These are phyloP conservation scores for Daldinia decipiens DNA, from an alignment of 495 filamentous ascomycete genomes.

Conservation along the genomic window DNA sequence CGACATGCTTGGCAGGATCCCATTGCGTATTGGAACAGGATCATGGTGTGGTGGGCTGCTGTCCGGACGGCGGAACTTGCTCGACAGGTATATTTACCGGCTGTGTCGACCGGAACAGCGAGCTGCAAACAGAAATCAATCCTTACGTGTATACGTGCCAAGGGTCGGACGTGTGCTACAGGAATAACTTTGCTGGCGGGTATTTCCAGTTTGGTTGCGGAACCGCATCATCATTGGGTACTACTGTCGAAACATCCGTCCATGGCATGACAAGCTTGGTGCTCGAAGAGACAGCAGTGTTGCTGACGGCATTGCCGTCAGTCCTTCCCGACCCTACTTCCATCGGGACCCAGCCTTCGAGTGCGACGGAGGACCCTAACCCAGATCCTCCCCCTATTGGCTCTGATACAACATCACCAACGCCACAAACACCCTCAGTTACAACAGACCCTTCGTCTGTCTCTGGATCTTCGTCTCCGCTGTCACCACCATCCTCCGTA, in stretches of 20 bases:
- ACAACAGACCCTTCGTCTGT: constrained; percentile 26
- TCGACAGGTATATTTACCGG: constrained; percentile 60
- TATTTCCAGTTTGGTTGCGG: constrained; percentile 62
- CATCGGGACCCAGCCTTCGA: constrained; percentile 32
- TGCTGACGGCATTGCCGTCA: constrained; percentile 48
- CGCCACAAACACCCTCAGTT: constrained; percentile 22
- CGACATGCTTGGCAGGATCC: constrained; percentile 60
- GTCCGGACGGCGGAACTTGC: constrained; percentile 58
- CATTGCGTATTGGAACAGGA: constrained; percentile 60
- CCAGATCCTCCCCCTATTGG: constrained; percentile 14
- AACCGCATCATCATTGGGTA: constrained; percentile 55
- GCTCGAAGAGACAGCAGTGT: constrained; percentile 46
- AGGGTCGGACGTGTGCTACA: constrained; percentile 55
- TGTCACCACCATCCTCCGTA: constrained; percentile 23
- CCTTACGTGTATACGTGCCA: constrained; percentile 61
- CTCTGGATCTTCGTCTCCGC: constrained; percentile 25
- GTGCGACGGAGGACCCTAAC: constrained; percentile 18
- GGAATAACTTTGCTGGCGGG: constrained; percentile 60
- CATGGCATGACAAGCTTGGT: constrained; percentile 50
- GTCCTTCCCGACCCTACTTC: constrained; percentile 51
- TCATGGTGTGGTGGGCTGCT: constrained; percentile 59
- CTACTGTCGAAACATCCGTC: constrained; percentile 54
- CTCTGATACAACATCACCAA: constrained; percentile 21
- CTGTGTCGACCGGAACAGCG: constrained; percentile 59
- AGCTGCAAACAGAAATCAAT: constrained; percentile 58